Conservation (phyloP, 140 eudicot species). For the Senecio squalidus region DNA sequence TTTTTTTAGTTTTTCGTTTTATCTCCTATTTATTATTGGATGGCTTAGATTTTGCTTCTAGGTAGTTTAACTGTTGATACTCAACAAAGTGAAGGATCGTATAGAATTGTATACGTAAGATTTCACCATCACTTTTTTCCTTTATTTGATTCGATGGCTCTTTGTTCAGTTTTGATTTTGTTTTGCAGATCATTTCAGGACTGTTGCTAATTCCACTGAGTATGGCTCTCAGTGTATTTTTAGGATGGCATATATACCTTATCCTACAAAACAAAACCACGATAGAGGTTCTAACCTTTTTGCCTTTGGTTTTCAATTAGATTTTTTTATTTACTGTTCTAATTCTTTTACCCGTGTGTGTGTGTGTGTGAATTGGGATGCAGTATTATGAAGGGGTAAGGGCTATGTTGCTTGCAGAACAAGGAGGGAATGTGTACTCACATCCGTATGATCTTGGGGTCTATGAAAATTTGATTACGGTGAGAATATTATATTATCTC, state of each 20-base stretch:
- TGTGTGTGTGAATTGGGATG: too few relatives aligned
- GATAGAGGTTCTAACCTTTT: slow-evolving; percentile 51
- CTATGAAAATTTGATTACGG: slow-evolving; percentile 66
- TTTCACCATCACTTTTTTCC: background rate
- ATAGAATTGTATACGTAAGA: slow-evolving; percentile 56
- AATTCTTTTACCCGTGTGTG: background rate
- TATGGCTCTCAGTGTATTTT: slow-evolving; percentile 55
- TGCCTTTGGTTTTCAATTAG: background rate
- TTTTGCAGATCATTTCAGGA: slow-evolving; percentile 63
- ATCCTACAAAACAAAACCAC: slow-evolving; percentile 77
- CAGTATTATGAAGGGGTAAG: slow-evolving; percentile 95
- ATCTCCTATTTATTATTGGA: background rate
- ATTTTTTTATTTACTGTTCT: background rate
- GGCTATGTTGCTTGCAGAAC: slow-evolving; percentile 92
- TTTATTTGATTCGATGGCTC: background rate
- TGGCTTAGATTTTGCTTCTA: slow-evolving; percentile 61
- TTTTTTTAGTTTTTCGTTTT: background rate
- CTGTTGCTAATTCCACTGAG: slow-evolving; percentile 53
- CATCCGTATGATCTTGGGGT: slow-evolving; percentile 85
- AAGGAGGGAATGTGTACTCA: slow-evolving; percentile 72
- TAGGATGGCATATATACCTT: slow-evolving; percentile 82
- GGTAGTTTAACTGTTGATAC: slow-evolving; percentile 68
- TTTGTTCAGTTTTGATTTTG: too few relatives aligned
- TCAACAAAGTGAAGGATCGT: slow-evolving; percentile 39
- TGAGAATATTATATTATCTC: slow-evolving; percentile 31